Evolutionary conservation across 2,329 filamentous ascomycete genomes (phyloP), one percentile per base, ranked within the genome.

Genomic region (Ophiocordyceps unilateralis): DNA sequence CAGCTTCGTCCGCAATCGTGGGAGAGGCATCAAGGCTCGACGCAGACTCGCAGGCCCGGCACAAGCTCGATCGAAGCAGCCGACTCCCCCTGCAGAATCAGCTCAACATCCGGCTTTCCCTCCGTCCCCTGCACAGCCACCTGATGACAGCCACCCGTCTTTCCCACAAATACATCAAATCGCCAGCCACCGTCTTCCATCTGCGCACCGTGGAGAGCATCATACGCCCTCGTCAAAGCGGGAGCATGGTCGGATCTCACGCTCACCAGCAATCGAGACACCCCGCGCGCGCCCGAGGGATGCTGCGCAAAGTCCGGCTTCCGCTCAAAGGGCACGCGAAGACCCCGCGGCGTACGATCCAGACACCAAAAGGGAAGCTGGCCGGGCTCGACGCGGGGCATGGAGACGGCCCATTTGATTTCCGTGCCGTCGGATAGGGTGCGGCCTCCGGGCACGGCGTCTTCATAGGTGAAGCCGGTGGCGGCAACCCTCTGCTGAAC

Each of bases 361-460:
- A 81, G 66, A 51, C 75, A 79, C 66, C 72, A 83, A 50, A 83
- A 83, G 0, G 78, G 79, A 11, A 77, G 52, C 14, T 60, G 58
- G 0, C 77, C 75, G 1, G 70, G 59, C 9, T 45, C 46, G 28
- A 47, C 54, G 12, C 59, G 58, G 0, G 62, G 55, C 1, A 66
- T 64, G 17, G 74, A 71, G 21, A 76, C 68, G 21, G 69, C 65
- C 76, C 78, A 83, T 45, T 72, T 63, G 24, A 82, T 55, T 26
- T 70, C 65, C 2, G 61, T 58, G 0, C 75, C 75, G 52, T 80
- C 74, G 0, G 69, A 67, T 23, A 65, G 58, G 12, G 60, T 67
- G 20, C 78, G 62, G 0, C 74, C 75, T 0, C 78, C 75, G 0
- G 61, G 53, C 1, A 61, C 50, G 0, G 75, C 70, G 24, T 69